phyloP scores from a whole-genome alignment of 129 eudicot genomes.

The Pulicaria dysenterica region DNA sequence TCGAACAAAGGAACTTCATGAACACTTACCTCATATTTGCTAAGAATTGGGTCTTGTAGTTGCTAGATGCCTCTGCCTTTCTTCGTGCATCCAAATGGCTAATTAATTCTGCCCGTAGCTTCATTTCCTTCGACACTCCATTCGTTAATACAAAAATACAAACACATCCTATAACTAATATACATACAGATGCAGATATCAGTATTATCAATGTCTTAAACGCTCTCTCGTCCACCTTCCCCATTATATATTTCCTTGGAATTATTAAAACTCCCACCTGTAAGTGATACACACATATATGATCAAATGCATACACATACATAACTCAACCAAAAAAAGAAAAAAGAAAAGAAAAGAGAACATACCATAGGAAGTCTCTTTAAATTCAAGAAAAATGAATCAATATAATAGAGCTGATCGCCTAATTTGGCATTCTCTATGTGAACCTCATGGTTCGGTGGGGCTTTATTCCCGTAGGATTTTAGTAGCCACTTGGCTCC shows the following conservation, averaged over 20 bases:
- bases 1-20: not conserved
- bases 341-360: conserved; percentile 2
- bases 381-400: conserved; percentile 78
- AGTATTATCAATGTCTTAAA: conserved; percentile 69
- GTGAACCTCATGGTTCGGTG: conserved; percentile 75
- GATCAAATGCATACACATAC: not conserved
- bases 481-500: conserved; percentile 80
- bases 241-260: conserved; percentile 97
- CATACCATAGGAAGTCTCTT: conserved; percentile 97
- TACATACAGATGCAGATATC: conserved; percentile 89
- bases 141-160: conserved; percentile 87
- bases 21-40: conserved; percentile 92
- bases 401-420: conserved; percentile 70
- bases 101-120: conserved; percentile 85
- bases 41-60: conserved; percentile 92
- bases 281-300: not conserved
- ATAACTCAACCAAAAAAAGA: not conserved
- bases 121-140: conserved; percentile 99
- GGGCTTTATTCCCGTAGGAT: conserved; percentile 52
- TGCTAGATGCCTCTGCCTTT: conserved; percentile 96
- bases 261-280: conserved; percentile 95
- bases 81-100: conserved; percentile 97
- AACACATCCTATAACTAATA: conserved; percentile 77
- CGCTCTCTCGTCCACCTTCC: conserved; percentile 89
- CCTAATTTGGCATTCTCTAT: conserved; percentile 80